Conservation (phyloP, 805 yeast species). For the Candida coleopterorum region DNA sequence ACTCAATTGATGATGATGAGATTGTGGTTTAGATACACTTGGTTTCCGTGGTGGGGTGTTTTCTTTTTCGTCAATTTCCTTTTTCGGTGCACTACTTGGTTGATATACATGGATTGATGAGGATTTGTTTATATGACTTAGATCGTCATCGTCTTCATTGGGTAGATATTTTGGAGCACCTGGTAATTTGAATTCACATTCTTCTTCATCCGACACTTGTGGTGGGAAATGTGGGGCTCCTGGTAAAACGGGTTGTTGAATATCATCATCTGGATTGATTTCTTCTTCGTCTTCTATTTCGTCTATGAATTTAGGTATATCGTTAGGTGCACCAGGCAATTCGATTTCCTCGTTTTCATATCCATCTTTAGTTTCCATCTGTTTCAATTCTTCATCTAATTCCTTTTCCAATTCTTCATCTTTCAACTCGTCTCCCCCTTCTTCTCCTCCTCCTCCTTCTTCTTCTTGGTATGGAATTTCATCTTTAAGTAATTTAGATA, state of each 20-base stretch:
- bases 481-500: slow-evolving; percentile 35
- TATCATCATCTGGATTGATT: slow-evolving; percentile 9
- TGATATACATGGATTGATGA: slow-evolving; percentile 35
- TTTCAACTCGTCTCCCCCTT: slow-evolving; percentile 16
- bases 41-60: slow-evolving; percentile 3
- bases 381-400: slow-evolving; percentile 19
- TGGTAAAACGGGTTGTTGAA: slow-evolving; percentile 19
- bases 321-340: slow-evolving; percentile 12
- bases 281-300: slow-evolving; percentile 2
- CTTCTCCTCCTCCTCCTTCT: background rate
- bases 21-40: background rate
- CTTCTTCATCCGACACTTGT: slow-evolving; percentile 16
- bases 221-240: slow-evolving; percentile 37
- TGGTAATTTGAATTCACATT: slow-evolving; percentile 26
- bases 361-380: slow-evolving; percentile 5
- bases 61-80: slow-evolving; percentile 3
- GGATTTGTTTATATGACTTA: slow-evolving; percentile 30
- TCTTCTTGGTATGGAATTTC: slow-evolving; percentile 20
- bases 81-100: slow-evolving; percentile 11
- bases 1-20: slow-evolving; percentile 13
- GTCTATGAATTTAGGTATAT: slow-evolving; percentile 1
- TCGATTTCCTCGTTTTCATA: background rate
- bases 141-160: slow-evolving; percentile 28
- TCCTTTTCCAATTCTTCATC: slow-evolving; percentile 26
- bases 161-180: slow-evolving; percentile 42